These are phyloP conservation scores for Pistacia atlantica DNA, from an alignment of 345 rosid species.

Conservation along the genomic window DNA sequence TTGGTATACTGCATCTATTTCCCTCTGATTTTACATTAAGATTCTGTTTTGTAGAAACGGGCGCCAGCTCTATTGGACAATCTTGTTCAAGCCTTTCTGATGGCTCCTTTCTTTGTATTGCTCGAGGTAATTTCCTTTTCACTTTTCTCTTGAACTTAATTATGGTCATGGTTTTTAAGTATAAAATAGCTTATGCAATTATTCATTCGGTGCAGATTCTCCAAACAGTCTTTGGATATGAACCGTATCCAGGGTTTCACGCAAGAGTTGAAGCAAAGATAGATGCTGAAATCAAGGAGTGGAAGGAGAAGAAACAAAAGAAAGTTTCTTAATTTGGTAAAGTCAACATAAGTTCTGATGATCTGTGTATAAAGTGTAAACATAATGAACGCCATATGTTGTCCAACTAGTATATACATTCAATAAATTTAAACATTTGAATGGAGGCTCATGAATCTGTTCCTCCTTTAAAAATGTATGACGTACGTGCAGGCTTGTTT, in stretches of 20 bases:
- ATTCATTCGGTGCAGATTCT: slow-evolving; percentile 50
- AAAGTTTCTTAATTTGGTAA: slow-evolving; percentile 27
- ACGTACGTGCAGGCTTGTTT: not conserved
- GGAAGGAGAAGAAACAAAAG: slow-evolving; percentile 49
- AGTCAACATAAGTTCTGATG: not conserved
- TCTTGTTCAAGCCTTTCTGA: slow-evolving; percentile 72
- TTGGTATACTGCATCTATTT: not conserved
- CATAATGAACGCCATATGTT: not conserved
- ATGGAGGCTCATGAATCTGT: not conserved
- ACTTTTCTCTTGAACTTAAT: not conserved
- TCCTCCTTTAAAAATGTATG: not conserved
- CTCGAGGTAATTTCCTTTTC: slow-evolving; percentile 61
- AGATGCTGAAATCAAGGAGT: slow-evolving; percentile 57
- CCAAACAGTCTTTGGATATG: slow-evolving; percentile 57
- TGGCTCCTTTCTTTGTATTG: slow-evolving; percentile 93
- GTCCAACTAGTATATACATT: not conserved
- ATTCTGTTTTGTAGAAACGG: slow-evolving; percentile 53
- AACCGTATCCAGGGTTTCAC: slow-evolving; percentile 85
- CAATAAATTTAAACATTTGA: not conserved
- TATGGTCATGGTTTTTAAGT: not conserved
- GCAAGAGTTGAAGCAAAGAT: slow-evolving; percentile 60
- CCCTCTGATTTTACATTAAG: not conserved
- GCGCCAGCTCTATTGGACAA: slow-evolving; percentile 88
- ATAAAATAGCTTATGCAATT: not conserved
- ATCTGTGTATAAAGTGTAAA: not conserved